A percentile compares a stretch with the other conserved stretches of the same genome.
Evolutionary conservation across 202 grass and related monocot species (phyloP).

Genomic region (Setaria viridis): DNA sequence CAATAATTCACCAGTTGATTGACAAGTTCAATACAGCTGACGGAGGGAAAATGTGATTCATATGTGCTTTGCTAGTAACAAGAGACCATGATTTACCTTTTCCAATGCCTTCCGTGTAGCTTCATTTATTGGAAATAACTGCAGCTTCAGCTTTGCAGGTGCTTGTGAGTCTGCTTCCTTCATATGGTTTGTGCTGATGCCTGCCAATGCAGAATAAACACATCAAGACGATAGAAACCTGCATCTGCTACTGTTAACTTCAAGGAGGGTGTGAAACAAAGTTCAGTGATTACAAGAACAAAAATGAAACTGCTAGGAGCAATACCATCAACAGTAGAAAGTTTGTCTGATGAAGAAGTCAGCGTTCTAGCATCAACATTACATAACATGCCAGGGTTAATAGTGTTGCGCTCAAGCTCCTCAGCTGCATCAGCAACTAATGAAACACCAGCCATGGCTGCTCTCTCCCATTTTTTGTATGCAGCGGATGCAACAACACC

Average conservation of each 20-base stretch:
- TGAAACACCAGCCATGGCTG: constrained; percentile 95
- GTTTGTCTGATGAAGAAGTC: constrained; percentile 52
- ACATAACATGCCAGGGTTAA: constrained; percentile 21
- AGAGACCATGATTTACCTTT: constrained; percentile 68
- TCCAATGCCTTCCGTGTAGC: constrained; percentile 85
- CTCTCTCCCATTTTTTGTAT: constrained; percentile 97
- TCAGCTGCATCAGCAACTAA: constrained; percentile 99
- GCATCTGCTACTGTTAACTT: constrained; percentile 14
- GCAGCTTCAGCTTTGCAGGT: constrained; percentile 86
- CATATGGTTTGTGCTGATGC: constrained; percentile 57
- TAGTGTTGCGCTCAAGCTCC: constrained; percentile 71
- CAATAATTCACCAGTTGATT: constrained; percentile 30
- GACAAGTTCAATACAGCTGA: neutral
- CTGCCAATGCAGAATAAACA: constrained; percentile 51
- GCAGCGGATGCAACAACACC: constrained; percentile 69
- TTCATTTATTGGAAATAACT: constrained; percentile 98
- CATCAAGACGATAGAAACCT: constrained; percentile 29
- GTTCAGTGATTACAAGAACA: constrained; percentile 10
- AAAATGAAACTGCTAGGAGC: constrained; percentile 28
- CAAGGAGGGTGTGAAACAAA: constrained; percentile 5
- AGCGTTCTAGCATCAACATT: constrained; percentile 47
- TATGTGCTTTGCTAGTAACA: constrained; percentile 35
- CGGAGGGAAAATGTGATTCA: neutral
- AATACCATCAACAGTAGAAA: constrained; percentile 64
- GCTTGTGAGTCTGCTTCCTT: constrained; percentile 65